phyloP scores from a whole-genome alignment of 2,329 filamentous ascomycete species.

The Nothophoma quercina region DNA sequence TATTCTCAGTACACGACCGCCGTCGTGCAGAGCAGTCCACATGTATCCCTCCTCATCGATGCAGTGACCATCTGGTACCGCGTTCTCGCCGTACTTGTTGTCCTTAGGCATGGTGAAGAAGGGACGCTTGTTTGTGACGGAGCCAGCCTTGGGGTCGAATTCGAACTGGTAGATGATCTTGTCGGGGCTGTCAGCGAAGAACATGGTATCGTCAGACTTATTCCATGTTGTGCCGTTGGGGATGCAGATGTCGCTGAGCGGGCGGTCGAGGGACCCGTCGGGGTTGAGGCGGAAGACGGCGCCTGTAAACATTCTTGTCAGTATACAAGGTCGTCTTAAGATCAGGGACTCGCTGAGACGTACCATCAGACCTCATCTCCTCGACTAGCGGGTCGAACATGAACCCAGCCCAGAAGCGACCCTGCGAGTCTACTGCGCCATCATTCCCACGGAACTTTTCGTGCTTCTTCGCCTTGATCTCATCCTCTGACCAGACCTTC shows the following conservation, averaged over 20 bases:
- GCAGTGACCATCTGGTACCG: constrained; percentile 81
- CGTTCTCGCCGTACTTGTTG: constrained; percentile 50
- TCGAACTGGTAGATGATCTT: constrained; percentile 77
- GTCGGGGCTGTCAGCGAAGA: constrained; percentile 80
- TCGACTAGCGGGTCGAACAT: constrained; percentile 82
- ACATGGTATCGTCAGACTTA: constrained; percentile 74
- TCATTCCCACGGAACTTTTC: constrained; percentile 75
- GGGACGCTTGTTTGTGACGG: constrained; percentile 71
- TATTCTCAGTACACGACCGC: constrained; percentile 76
- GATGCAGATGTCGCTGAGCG: constrained; percentile 73
- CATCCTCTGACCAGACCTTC: constrained; percentile 62
- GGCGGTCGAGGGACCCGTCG: constrained; percentile 65
- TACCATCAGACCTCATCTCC: constrained; percentile 56
- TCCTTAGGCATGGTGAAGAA: constrained; percentile 75
- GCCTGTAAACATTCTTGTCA: constrained; percentile 57
- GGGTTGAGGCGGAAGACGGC: constrained; percentile 75
- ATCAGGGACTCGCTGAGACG: neutral
- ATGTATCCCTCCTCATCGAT: constrained; percentile 85
- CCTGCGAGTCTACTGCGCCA: constrained; percentile 79
- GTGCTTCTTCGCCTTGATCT: constrained; percentile 55
- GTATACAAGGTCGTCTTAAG: neutral
- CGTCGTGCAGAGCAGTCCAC: constrained; percentile 88
- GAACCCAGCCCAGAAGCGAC: constrained; percentile 83
- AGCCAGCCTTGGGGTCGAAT: constrained; percentile 70
- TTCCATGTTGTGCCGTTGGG: constrained; percentile 89